Evolutionary conservation across 2,329 filamentous ascomycete species (phyloP).

Genomic region (Stemphylium lycopersici): DNA sequence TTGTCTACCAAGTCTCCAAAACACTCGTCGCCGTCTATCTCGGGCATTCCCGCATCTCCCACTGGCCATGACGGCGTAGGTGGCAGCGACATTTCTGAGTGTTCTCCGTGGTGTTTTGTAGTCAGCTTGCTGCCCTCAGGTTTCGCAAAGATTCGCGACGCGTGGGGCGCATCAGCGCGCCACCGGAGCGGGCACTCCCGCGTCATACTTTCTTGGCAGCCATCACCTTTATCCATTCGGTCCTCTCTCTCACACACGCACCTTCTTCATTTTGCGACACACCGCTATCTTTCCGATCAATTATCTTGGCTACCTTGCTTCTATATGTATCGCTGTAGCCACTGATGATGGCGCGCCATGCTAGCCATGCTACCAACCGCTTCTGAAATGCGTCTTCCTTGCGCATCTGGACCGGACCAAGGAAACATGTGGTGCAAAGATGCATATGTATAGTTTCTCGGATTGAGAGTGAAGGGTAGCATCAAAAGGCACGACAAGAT

Average conservation of each 20-base stretch:
- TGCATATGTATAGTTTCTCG: too few relatives aligned
- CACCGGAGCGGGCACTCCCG: constrained; percentile 3
- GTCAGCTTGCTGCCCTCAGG: constrained; percentile 8
- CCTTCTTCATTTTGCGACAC: not conserved
- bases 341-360: too few relatives aligned
- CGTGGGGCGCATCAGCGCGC: constrained; percentile 11
- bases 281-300: too few relatives aligned
- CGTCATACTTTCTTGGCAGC: constrained; percentile 29
- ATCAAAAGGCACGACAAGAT: too few relatives aligned
- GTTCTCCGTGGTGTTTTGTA: constrained; percentile 9
- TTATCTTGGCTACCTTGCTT: too few relatives aligned
- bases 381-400: too few relatives aligned
- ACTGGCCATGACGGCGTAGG: constrained; percentile 37
- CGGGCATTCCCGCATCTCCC: constrained; percentile 56
- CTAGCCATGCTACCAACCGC: too few relatives aligned
- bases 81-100: constrained; percentile 34
- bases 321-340: too few relatives aligned
- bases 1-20: constrained; percentile 72
- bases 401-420: too few relatives aligned
- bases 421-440: too few relatives aligned
- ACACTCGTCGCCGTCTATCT: constrained; percentile 63
- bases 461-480: too few relatives aligned
- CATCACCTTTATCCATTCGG: constrained; percentile 3
- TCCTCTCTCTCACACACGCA: not conserved
- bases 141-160: constrained; percentile 11